Percentiles rank a stretch among this genome's conserved stretches.
These are phyloP conservation scores for Alternaria metachromatica DNA, from an alignment of 2,329 filamentous ascomycete species.

Conservation along the genomic window DNA sequence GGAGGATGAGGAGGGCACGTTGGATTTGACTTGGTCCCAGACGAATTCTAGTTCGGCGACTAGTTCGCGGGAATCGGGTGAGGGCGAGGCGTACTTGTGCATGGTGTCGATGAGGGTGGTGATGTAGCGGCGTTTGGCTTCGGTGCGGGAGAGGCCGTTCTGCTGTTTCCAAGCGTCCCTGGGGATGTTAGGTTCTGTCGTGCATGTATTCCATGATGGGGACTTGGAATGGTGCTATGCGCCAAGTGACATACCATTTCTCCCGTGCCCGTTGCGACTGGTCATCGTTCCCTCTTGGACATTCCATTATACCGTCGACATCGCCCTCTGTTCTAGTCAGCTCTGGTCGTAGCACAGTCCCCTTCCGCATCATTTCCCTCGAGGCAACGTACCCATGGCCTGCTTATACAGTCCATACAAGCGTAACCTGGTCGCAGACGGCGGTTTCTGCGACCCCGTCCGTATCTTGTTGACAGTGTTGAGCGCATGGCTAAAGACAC, in stretches of 20 bases:
- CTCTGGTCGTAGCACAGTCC: not conserved
- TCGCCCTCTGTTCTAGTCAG: constrained; percentile 73
- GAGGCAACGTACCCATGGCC: constrained; percentile 72
- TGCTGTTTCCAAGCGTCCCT: constrained; percentile 95
- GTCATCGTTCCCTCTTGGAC: constrained; percentile 64
- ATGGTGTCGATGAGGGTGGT: constrained; percentile 94
- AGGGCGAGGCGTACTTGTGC: constrained; percentile 89
- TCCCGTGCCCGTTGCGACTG: constrained; percentile 63
- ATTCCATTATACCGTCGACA: constrained; percentile 90
- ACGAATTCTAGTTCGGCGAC: constrained; percentile 97
- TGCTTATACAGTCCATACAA: constrained; percentile 99
- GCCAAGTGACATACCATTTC: constrained; percentile 72
- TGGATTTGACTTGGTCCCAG: constrained; percentile 97
- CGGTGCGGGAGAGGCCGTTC: constrained; percentile 80
- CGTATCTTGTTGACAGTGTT: constrained; percentile 99
- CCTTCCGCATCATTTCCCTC: not conserved
- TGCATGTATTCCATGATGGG: not conserved
- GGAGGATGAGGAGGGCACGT: constrained; percentile 67
- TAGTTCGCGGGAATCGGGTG: constrained; percentile 82
- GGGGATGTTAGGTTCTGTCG: not conserved
- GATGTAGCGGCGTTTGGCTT: constrained; percentile 93
- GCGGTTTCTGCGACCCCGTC: constrained; percentile 87
- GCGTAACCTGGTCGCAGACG: constrained; percentile 80
- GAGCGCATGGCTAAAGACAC: constrained; percentile 98
- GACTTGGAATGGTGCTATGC: constrained; percentile 25